Base-by-base conservation (phyloP, 2,329 filamentous ascomycete species). In the Leptoxyphium fumago region DNA sequence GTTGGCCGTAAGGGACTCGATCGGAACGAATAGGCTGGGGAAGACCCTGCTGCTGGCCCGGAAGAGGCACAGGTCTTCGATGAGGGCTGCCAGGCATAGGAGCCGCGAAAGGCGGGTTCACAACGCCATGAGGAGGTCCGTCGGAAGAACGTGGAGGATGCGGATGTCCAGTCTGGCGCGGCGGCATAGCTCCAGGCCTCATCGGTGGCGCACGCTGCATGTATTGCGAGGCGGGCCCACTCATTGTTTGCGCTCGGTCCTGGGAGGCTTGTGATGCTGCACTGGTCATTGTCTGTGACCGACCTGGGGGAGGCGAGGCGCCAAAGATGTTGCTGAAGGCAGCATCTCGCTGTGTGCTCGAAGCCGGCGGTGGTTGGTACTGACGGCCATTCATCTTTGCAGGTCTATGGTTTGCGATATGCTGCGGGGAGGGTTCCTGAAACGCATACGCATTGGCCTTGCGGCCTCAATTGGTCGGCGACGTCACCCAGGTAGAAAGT, bases 271-370 rank as follows among this genome's bases (percentile, higher is more conserved):
- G 55, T 68, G 75, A 77, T 46, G 71, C 66, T 51, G 86, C 80
- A 45, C 84, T 87, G 50, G 81, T 91, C 87, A 96, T 95, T 21
- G 89, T 95, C 60, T 95, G 88, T 46, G 88, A 93, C 62, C 91
- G 82, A 46, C 89, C 89, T 39, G 84, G 78, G 40, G 86, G 86
- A 51, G 85, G 87, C 51, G 84, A 75, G 51, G 79, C 80, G 54
- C 89, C 91, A 62, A 96, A 98, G 61, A 96, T 96, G 67, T 89
- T 89, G 52, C 84, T 86, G 65, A 93, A 98, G 52, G 89, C 91
- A 54, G 86, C 85, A 76, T 98, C 88, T 67, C 91, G 82, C 66
- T 91, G 84, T 48, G 71, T 67, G 36, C 73, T 67, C 43, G 72
- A 67, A 43, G 72, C 62, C 59, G 70, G 68, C 48, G 32, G 32